Evolutionary conservation across 306 rosid genomes (phyloP), one percentile per base, ranked within the genome.

Genomic region (Medicago ruthenica): DNA sequence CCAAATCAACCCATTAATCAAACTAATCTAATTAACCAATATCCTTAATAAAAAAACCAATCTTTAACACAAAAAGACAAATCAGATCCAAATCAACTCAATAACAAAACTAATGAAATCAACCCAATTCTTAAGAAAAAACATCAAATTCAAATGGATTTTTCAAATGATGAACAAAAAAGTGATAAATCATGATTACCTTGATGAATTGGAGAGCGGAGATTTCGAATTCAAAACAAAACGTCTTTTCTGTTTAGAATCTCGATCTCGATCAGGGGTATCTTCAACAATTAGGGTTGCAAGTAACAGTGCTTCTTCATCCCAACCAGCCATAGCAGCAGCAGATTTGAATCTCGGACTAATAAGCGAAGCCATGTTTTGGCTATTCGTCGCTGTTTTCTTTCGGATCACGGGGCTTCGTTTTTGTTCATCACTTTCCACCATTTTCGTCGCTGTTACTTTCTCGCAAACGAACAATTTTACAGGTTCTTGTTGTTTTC

Each of bases 281-380:
- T 92, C 98, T 18, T 96, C 98, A 18, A 96, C 91, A 40, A 96
- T 66, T 21, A 90, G 90, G 74, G 83, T 87, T 0, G 99, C 99
- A 2, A 80, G 22, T 7, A 96, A 75, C 22, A 96, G 84, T 0
- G 96, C 77, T 77, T 96, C 98, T 83, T 96, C 98, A 40, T 92
- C 99, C 99, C 98, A 96, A 53, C 98, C 99, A 16, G 99, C 99
- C 92, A 88, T 82, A 72, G 99, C 96, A 6, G 97, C 97, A 12
- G 79, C 92, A 4, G 98, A 90, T 83, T 88, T 96, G 89, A 96
- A 92, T 76, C 93, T 78, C 8, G 99, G 97, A 78, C 92, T 92
- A 60, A 96, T 65, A 4, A 90, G 14, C 27, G 67, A 39, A 8
- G 57, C 74, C 40, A 1, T 5, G 60, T 45, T 78, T 73, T 83